Percentiles rank a stretch among this genome's conserved stretches.
Evolutionary conservation across 2,329 filamentous ascomycete species (phyloP).

Genomic region (Knufia fluminis): DNA sequence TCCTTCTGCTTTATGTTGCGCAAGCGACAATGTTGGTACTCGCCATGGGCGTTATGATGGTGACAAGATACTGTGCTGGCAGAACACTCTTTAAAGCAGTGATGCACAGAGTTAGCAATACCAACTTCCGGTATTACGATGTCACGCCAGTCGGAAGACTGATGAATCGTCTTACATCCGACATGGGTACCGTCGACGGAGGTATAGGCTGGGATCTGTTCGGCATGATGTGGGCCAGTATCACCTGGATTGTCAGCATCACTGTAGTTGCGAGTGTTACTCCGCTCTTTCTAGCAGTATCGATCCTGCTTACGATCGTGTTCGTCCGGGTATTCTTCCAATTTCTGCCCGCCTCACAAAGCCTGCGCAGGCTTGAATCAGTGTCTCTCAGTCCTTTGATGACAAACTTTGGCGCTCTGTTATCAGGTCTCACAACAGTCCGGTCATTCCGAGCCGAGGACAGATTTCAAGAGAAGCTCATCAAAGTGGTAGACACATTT

Average conservation of each 20-base stretch:
- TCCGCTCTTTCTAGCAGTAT: constrained; percentile 65
- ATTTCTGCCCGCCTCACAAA: constrained; percentile 77
- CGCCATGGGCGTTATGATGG: constrained; percentile 58
- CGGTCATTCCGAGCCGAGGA: constrained; percentile 70
- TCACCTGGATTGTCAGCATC: constrained; percentile 65
- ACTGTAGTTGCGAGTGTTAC: constrained; percentile 72
- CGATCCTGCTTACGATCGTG: constrained; percentile 54
- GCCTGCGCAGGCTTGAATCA: constrained; percentile 76
- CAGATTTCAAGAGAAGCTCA: constrained; percentile 70
- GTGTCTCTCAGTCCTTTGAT: constrained; percentile 80
- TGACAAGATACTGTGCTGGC: constrained; percentile 72
- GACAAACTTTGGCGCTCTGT: constrained; percentile 81
- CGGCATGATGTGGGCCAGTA: constrained; percentile 57
- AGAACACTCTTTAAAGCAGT: constrained; percentile 65
- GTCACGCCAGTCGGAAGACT: constrained; percentile 78
- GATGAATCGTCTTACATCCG: constrained; percentile 86
- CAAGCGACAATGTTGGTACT: constrained; percentile 53
- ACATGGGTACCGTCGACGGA: constrained; percentile 82
- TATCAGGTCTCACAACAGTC: constrained; percentile 79
- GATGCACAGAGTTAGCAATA: constrained; percentile 63
- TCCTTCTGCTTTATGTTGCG: constrained; percentile 55
- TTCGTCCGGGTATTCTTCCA: constrained; percentile 67
- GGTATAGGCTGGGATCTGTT: constrained; percentile 70
- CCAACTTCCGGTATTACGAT: constrained; percentile 85
- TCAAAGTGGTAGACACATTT: constrained; percentile 74